Evolutionary conservation across 1,139 yeast genomes (phyloP).

Genomic region (Insectozyma bohioensis): DNA sequence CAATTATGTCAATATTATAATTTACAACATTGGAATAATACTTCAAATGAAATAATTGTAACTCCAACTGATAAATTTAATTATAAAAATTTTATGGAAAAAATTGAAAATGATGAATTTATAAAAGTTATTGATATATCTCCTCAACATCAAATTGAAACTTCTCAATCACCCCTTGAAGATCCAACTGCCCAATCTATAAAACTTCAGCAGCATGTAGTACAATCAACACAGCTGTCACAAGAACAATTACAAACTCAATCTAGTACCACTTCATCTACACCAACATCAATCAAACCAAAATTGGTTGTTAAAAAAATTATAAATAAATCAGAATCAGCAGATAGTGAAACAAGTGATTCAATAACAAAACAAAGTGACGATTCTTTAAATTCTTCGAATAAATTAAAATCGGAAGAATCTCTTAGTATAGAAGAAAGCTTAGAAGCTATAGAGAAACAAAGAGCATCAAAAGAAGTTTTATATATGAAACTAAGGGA

Average conservation of each 20-base stretch:
- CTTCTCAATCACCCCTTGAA: slow-evolving; percentile 3
- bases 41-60: slow-evolving; percentile 28
- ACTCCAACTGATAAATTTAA: slow-evolving; percentile 20
- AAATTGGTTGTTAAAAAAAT: slow-evolving; percentile 21
- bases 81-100: slow-evolving; percentile 17
- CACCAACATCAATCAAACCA: slow-evolving; percentile 15
- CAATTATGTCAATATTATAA: slow-evolving; percentile 68
- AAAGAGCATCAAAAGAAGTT: slow-evolving; percentile 35
- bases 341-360: slow-evolving; percentile 8
- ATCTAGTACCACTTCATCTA: not conserved
- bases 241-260: slow-evolving; percentile 1
- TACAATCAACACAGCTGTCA: too few species aligned
- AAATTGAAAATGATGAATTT: slow-evolving; percentile 10
- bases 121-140: slow-evolving; percentile 14
- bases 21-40: slow-evolving; percentile 34
- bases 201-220: not conserved
- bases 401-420: too few species aligned
- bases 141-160: slow-evolving; percentile 11
- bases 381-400: not conserved
- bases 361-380: not conserved
- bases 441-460: slow-evolving; percentile 16
- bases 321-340: slow-evolving; percentile 7
- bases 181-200: not conserved
- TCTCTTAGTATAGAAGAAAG: not conserved
- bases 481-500: slow-evolving; percentile 46